A percentile compares a stretch with the other conserved stretches of the same genome.
Conservation (phyloP, 495 filamentous ascomycete genomes). For the Xylaria acuta region DNA sequence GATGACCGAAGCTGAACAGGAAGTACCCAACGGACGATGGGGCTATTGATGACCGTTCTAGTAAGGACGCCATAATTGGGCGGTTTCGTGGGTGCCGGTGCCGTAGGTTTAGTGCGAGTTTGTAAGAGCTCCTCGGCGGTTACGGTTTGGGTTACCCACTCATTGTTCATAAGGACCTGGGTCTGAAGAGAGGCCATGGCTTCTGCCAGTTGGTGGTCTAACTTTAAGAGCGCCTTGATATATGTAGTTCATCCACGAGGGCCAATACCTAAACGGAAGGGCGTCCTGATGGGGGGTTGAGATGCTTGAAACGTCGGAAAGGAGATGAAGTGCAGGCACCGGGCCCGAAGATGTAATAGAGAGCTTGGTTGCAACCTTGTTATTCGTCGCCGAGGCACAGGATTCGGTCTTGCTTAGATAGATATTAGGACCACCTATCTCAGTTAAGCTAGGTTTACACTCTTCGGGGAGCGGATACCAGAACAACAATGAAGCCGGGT, state of each 20-base stretch:
- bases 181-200: constrained; percentile 52
- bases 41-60: constrained; percentile 76
- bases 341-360: background rate
- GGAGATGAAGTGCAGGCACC: background rate
- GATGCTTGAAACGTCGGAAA: background rate
- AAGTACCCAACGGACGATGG: constrained; percentile 77
- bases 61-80: constrained; percentile 74
- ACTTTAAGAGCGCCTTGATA: background rate
- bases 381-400: background rate
- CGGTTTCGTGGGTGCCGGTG: constrained; percentile 36
- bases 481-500: background rate
- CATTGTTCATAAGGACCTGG: constrained; percentile 61
- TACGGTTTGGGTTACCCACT: constrained; percentile 59
- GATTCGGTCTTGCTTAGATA: background rate
- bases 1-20: constrained; percentile 76
- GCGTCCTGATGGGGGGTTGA: background rate
- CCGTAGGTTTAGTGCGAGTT: constrained; percentile 25
- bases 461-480: background rate
- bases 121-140: constrained; percentile 36
- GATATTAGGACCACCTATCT: background rate
- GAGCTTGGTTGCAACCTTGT: constrained; percentile 3
- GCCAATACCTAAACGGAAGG: background rate
- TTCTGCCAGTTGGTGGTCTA: background rate
- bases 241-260: background rate
- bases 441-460: background rate